Evolutionary conservation across 1,284 basidiomycete genomes (phyloP).

Genomic region (Apiotrichum domesticum): DNA sequence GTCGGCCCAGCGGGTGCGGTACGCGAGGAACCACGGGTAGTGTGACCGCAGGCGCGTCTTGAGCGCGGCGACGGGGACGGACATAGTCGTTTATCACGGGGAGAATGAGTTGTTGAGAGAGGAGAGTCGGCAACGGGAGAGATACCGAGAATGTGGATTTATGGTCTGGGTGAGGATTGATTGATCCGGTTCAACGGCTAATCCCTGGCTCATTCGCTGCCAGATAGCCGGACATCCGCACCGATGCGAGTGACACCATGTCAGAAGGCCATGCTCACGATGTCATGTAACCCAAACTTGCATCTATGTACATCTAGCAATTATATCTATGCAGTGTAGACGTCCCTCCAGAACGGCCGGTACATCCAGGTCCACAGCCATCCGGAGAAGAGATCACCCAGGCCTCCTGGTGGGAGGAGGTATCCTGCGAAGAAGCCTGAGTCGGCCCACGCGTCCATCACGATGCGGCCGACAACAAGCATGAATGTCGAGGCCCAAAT

Average conservation of each 20-base stretch:
- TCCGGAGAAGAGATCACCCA: not conserved
- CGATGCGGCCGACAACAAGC: conserved; percentile 17
- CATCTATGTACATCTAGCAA: too few species aligned
- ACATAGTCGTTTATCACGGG: conserved; percentile 1
- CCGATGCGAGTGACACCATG: too few species aligned
- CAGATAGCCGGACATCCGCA: too few species aligned
- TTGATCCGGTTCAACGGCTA: not conserved
- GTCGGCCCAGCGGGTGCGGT: conserved; percentile 17
- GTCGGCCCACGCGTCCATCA: conserved; percentile 28
- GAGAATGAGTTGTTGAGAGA: not conserved
- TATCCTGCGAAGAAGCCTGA: not conserved
- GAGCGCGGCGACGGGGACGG: conserved; percentile 7
- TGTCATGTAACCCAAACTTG: too few species aligned
- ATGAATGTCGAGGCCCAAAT: conserved; percentile 35
- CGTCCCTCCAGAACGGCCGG: too few species aligned
- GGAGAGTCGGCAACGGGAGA: not conserved
- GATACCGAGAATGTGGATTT: not conserved
- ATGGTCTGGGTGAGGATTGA: too few species aligned
- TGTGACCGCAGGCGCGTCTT: conserved; percentile 9
- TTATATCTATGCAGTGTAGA: too few species aligned
- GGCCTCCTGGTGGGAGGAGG: not conserved
- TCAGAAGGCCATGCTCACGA: too few species aligned
- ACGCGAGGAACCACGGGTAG: conserved; percentile 13
- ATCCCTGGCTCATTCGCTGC: too few species aligned
- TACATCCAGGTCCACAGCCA: not conserved